Base-by-base conservation (phyloP, 2,329 filamentous ascomycete species). In the Aspergillus unguis region DNA sequence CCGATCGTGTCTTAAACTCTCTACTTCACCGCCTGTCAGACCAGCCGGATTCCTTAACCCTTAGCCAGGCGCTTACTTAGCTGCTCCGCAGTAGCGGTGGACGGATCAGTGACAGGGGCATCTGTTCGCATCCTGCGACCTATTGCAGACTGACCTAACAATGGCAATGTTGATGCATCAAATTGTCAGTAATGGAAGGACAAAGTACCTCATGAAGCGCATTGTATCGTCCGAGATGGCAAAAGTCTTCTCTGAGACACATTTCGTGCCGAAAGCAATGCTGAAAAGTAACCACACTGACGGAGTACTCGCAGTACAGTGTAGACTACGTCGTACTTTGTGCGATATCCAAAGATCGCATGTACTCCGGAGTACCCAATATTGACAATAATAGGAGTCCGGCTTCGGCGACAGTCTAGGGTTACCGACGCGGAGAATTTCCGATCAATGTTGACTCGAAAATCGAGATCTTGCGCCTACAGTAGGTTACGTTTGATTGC, bases 21-120 rank as follows among this genome's bases (percentile, higher is more conserved):
- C 32, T 36, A 47, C 36, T 48, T 49, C 37, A 49, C 46, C 46
- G 46, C 28, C 38, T 43, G 25, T 49, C 38, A 49, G 29, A 23
- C 29, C 32, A 32, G 42, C 42, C 11, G 11, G 8, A 43, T 33
- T 8, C 31, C 31, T 37, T 7, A 26, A 6, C 6, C 8, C 25
- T 41, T 8, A 5, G n/a, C n/a, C 28, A n/a, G 29, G 17, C 4
- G 5, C 25, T 11, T 11, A 5, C 26, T 11, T 11, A 11, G 5
- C 5, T 36, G 5, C 5, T 6, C n/a, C 17, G 17, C 9, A 36
- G 10, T 41, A 36, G 45, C 27, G 45, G 45, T 48, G 17, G 36
- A 17, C 17, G 17, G 17, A 17, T 7, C 7, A 35, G 17, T 8
- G 35, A 26, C 9, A 26, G n/a, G 17, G 31, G 43, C 4, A 28